Evolutionary conservation across 2,329 filamentous ascomycete genomes (phyloP), one percentile per base, ranked within the genome.

Genomic region (Phialophora expanda): DNA sequence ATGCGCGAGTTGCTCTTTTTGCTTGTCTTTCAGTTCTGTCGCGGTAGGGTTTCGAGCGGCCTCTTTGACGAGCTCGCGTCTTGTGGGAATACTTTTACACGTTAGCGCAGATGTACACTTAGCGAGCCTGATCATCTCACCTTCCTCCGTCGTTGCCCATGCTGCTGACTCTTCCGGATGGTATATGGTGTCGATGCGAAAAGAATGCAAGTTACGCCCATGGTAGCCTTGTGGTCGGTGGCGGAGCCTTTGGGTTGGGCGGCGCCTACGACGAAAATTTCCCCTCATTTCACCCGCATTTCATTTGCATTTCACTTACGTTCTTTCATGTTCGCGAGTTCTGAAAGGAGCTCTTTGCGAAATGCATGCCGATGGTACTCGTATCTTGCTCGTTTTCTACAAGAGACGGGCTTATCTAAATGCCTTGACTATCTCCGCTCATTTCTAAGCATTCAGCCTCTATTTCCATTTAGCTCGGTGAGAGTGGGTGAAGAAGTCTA

Each of bases 141-240:
- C 83, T 94, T 76, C 95, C 95, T 73, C 95, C 95, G 78, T 99
- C 95, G 81, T 99, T 99, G 77, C 95, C 95, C 95, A 99, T 73
- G 41, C 20, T 58, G 61, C 22, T 14, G 46, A 2, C 30, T 44
- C 7, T 8, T 48, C n/a, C 5, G 44, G 20, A 22, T 54, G 58
- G 20, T n/a, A 5, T 26, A n/a, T 58, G 12, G 44, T 20, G 24
- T 26, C 38, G 41, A 26, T 9, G 44, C 11, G 26, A 58, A n/a
- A 32, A 17, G 20, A 8, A 48, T 17, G 14, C 17, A 56, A n/a
- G 56, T n/a, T 12, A 26, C 8, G 26, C 22, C 41, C 7, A 20
- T 48, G 30, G 32, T 9, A 61, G 58, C 30, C 30, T 61, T 50
- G 24, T 14, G 20, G 24, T 28, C 11, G 38, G 48, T 32, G 53